Conservation (phyloP, 2,329 filamentous ascomycete genomes). For the Chaetomium sp. region DNA sequence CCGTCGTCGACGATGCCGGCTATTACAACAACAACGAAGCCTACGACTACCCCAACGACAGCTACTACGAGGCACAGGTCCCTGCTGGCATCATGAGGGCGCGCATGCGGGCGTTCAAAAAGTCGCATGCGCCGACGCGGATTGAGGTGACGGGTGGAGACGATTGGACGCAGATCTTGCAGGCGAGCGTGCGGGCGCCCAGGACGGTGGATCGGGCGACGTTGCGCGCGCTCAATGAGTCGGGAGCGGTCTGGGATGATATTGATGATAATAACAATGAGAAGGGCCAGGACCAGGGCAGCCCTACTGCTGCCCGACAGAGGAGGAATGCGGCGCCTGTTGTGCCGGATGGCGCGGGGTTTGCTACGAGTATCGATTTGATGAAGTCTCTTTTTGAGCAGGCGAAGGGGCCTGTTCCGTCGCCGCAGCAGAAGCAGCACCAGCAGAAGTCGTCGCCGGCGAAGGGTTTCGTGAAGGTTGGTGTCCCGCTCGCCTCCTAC, state of each 20-base stretch:
- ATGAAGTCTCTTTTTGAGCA: slow-evolving; percentile 91
- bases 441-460: slow-evolving; percentile 47
- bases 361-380: slow-evolving; percentile 85
- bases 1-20: slow-evolving; percentile 36
- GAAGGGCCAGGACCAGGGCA: slow-evolving; percentile 27
- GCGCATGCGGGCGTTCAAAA: slow-evolving; percentile 57
- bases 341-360: slow-evolving; percentile 53
- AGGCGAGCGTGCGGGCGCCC: slow-evolving; percentile 86
- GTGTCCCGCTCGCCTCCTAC: slow-evolving; percentile 47
- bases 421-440: background rate
- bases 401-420: slow-evolving; percentile 50
- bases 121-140: slow-evolving; percentile 50
- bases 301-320: slow-evolving; percentile 17
- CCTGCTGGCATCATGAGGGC: slow-evolving; percentile 58
- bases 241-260: slow-evolving; percentile 47
- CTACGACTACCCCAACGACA: slow-evolving; percentile 37
- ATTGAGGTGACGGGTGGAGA: slow-evolving; percentile 62
- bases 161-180: slow-evolving; percentile 90
- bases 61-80: slow-evolving; percentile 42
- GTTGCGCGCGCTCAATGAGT: slow-evolving; percentile 53
- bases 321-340: slow-evolving; percentile 29
- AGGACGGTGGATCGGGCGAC: slow-evolving; percentile 89
- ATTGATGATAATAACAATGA: slow-evolving; percentile 1
- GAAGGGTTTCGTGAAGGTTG: slow-evolving; percentile 81
- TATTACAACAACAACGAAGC: slow-evolving; percentile 42